A percentile compares a stretch with the other conserved stretches of the same genome.
Evolutionary conservation across 2,329 filamentous ascomycete genomes (phyloP).

Genomic region (Claviceps africana): DNA sequence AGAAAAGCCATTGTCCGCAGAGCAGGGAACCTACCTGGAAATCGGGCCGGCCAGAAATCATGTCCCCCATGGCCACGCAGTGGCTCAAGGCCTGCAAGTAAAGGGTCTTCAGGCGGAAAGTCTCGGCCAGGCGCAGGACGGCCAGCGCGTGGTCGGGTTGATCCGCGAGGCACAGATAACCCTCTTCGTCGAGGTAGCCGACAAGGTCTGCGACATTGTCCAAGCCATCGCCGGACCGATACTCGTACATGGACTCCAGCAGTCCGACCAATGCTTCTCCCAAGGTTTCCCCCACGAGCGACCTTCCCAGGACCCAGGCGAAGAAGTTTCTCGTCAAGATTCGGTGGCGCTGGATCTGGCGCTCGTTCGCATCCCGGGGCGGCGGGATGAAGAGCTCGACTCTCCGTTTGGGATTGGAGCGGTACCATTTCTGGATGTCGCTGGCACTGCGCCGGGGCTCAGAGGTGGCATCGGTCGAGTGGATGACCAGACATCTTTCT

Average conservation of each 20-base stretch:
- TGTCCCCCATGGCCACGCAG: constrained; percentile 63
- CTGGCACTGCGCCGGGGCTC: constrained; percentile 11
- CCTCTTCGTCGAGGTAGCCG: constrained; percentile 52
- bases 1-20: background rate
- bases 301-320: constrained; percentile 51
- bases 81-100: constrained; percentile 65
- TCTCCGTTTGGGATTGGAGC: constrained; percentile 15
- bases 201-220: constrained; percentile 36
- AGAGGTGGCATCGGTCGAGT: constrained; percentile 16
- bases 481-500: constrained; percentile 28
- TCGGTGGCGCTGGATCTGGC: constrained; percentile 47
- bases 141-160: constrained; percentile 56
- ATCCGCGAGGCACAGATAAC: constrained; percentile 53
- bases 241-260: constrained; percentile 50
- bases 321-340: constrained; percentile 62
- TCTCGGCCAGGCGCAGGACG: constrained; percentile 53
- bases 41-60: constrained; percentile 40
- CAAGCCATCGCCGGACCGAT: constrained; percentile 43
- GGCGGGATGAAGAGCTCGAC: constrained; percentile 58
- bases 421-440: constrained; percentile 20
- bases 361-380: constrained; percentile 36
- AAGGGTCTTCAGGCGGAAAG: constrained; percentile 45
- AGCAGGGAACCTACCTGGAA: constrained; percentile 38
- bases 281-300: constrained; percentile 54
- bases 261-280: constrained; percentile 50